phyloP scores from a whole-genome alignment of 2,329 filamentous ascomycete species.

The Corynespora cassiicola region DNA sequence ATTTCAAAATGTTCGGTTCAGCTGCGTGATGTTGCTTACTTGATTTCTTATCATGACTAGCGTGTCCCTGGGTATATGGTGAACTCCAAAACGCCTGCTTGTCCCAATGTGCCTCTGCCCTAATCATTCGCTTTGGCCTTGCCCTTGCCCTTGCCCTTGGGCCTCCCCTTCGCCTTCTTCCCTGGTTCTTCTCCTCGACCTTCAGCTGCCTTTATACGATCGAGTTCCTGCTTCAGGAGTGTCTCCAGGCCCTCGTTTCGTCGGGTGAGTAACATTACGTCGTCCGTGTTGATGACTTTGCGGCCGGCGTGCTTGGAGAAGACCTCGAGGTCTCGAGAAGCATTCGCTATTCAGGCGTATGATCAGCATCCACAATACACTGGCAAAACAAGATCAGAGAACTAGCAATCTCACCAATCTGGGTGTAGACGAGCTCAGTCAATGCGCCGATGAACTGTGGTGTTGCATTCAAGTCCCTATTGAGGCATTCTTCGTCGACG shows the following conservation, averaged over 20 bases:
- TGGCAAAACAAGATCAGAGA: too few relatives aligned
- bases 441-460: slow-evolving; percentile 81
- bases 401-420: too few relatives aligned
- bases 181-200: slow-evolving; percentile 21
- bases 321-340: slow-evolving; percentile 66
- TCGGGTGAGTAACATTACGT: slow-evolving; percentile 85
- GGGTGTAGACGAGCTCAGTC: slow-evolving; percentile 86
- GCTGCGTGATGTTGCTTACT: slow-evolving; percentile 1
- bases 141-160: slow-evolving; percentile 2
- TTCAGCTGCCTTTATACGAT: slow-evolving; percentile 50
- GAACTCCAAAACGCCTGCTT: background rate
- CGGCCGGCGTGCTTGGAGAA: slow-evolving; percentile 76
- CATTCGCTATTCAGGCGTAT: slow-evolving; percentile 32
- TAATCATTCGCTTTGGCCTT: slow-evolving; percentile 13
- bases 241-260: slow-evolving; percentile 84
- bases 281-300: slow-evolving; percentile 79
- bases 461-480: slow-evolving; percentile 81
- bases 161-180: too few relatives aligned
- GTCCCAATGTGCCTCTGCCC: background rate
- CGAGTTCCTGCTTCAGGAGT: slow-evolving; percentile 74
- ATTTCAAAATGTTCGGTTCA: too few relatives aligned
- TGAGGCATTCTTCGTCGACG: slow-evolving; percentile 81
- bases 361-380: too few relatives aligned
- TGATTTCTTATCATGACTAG: slow-evolving; percentile 2
- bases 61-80: slow-evolving; percentile 5